phyloP scores from a whole-genome alignment of 768 basidiomycete species.

The Boletus huronensis region DNA sequence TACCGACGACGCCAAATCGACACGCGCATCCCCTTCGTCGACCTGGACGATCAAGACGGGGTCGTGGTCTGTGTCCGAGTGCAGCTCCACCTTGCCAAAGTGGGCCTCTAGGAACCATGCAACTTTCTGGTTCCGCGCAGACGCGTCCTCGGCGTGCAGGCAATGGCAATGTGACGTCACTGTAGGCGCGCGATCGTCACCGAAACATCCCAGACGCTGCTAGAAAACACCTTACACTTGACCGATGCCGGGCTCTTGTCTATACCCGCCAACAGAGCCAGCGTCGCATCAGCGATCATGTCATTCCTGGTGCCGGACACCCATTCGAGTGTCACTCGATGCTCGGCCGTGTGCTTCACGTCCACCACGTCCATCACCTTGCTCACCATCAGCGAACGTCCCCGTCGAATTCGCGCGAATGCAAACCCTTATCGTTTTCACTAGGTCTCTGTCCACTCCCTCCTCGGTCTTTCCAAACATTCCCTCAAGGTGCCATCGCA shows the following conservation, averaged over 20 bases:
- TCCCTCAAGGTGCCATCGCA: slow-evolving; percentile 95
- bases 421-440: slow-evolving; percentile 64
- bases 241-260: slow-evolving; percentile 94
- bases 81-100: slow-evolving; percentile 80
- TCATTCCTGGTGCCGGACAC: slow-evolving; percentile 89
- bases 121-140: slow-evolving; percentile 49
- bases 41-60: slow-evolving; percentile 70
- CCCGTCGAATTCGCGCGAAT: not conserved
- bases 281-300: slow-evolving; percentile 94
- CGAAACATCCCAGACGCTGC: not conserved
- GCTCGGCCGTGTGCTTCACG: slow-evolving; percentile 69
- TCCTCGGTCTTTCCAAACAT: slow-evolving; percentile 85
- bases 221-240: slow-evolving; percentile 46
- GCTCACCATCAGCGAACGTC: not conserved
- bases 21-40: slow-evolving; percentile 75
- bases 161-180: slow-evolving; percentile 64
- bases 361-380: slow-evolving; percentile 90
- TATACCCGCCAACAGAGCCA: slow-evolving; percentile 84
- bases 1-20: slow-evolving; percentile 75
- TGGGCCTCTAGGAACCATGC: slow-evolving; percentile 89
- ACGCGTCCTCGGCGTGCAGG: slow-evolving; percentile 46
- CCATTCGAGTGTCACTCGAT: slow-evolving; percentile 88
- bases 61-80: slow-evolving; percentile 37
- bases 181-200: slow-evolving; percentile 16
- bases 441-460: slow-evolving; percentile 57